Evolutionary conservation across 2,329 filamentous ascomycete genomes (phyloP), one percentile per base, ranked within the genome.

Genomic region (Hymenoscyphus fructigenus): DNA sequence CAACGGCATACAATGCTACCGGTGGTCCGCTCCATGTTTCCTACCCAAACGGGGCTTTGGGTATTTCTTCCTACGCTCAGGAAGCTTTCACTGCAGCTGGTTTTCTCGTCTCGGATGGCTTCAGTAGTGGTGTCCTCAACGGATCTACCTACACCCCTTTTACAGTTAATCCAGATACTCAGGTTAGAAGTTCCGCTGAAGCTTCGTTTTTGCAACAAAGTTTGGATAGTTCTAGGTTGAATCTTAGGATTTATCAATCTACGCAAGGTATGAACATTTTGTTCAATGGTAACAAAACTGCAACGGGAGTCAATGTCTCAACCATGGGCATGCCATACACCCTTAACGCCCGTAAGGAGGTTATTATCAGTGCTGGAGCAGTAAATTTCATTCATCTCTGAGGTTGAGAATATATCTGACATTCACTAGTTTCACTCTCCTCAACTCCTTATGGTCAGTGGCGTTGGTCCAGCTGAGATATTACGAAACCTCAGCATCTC

Each of bases 401-500:
- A 15, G 9, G 10, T 38, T 38, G 36, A 38, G 4, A 12, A 38
- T 7, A 38, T 38, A 38, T 38, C 36, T 38, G 14, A 38, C 14
- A 15, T 10, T 38, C 2, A 2, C 15, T 26, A 56, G 10, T 78
- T 79, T 72, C 82, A 83, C 71, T 79, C 80, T 2, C 81, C 81
- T 0, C 81, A 84, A 67, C 76, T 84, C 3, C 77, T 84, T 7
- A 80, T 81, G 72, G 78, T 83, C 0, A 81, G 78, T 59, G 82
- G 82, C 15, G 75, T 84, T 26, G 82, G 82, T 0, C 77, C 80
- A 1, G 75, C 74, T 0, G 70, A 75, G 1, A 77, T 82, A 50
- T 76, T 85, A 3, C 62, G 77, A n/a, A 71, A 76, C 28, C 77
- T 81, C 63, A 72, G 78, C 23, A 84, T 84, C 47, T 71, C 77